These are phyloP conservation scores for Puccinia hordei DNA, from an alignment of 1,284 basidiomycete species.

Conservation along the genomic window DNA sequence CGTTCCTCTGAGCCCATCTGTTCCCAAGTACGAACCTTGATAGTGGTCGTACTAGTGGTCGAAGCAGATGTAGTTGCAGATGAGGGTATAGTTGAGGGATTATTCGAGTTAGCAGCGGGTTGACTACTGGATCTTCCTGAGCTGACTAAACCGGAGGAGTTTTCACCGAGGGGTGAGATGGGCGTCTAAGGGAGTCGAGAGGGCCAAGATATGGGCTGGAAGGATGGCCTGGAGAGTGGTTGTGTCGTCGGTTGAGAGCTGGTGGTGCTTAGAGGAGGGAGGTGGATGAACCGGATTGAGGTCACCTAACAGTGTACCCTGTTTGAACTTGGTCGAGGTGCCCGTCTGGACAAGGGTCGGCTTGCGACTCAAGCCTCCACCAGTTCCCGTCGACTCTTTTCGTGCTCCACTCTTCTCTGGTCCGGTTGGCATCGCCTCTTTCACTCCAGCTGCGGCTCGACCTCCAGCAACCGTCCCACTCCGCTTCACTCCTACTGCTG, in stretches of 20 bases:
- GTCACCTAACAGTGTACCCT: constrained; percentile 43
- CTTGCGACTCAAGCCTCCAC: constrained; percentile 31
- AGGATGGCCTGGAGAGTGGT: constrained; percentile 29
- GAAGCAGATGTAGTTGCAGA: background rate
- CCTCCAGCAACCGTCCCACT: background rate
- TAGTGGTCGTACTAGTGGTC: background rate
- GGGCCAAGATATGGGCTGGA: constrained; percentile 34
- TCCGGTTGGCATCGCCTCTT: background rate
- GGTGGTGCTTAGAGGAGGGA: background rate
- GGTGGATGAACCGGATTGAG: background rate
- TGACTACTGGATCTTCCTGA: background rate
- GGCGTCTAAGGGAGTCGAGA: background rate
- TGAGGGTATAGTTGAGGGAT: background rate
- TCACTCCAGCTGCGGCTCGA: background rate
- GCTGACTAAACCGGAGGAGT: background rate
- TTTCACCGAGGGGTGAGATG: background rate
- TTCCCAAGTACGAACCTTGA: constrained; percentile 37
- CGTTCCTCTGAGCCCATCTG: constrained; percentile 48
- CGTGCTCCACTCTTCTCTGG: background rate
- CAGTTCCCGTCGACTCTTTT: background rate
- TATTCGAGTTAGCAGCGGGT: too few species aligned
- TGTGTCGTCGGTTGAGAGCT: background rate
- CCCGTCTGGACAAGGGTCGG: constrained; percentile 22
- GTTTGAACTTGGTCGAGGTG: constrained; percentile 15
- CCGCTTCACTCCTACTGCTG: background rate